Conservation (phyloP, 176 grass and related monocot genomes). For the Puccinellia tenuiflora region DNA sequence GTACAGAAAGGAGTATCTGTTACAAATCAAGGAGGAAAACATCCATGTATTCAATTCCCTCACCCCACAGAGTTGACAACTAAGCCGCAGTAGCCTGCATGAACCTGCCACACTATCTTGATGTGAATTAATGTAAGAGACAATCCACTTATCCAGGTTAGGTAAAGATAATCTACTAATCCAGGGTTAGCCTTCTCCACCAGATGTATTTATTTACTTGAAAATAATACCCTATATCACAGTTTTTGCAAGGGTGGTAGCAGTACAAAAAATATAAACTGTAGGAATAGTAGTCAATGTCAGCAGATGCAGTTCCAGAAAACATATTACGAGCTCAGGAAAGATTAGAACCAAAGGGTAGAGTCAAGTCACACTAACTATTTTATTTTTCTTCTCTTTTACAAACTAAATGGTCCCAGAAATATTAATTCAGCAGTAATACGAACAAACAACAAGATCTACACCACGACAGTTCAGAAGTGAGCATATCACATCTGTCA, state of each 20-base stretch:
- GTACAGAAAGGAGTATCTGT: not conserved
- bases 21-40: not conserved
- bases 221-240: not conserved
- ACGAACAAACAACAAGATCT: conserved; percentile 13
- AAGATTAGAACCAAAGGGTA: not conserved
- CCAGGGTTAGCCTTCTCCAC: not conserved
- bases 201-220: not conserved
- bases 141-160: not conserved
- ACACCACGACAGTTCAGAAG: not conserved
- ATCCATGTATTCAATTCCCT: not conserved
- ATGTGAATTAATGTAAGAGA: not conserved
- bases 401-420: conserved; percentile 5
- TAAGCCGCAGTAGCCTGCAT: not conserved
- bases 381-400: not conserved
- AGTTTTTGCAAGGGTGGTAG: not conserved
- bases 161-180: not conserved
- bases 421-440: conserved; percentile 14
- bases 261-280: not conserved
- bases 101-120: not conserved
- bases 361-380: not conserved
- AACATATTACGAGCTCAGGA: not conserved
- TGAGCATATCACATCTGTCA: not conserved
- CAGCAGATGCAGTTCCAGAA: not conserved
- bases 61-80: not conserved
- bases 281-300: not conserved